phyloP scores from a whole-genome alignment of 148 eudicot species.

The Cornus florida region DNA sequence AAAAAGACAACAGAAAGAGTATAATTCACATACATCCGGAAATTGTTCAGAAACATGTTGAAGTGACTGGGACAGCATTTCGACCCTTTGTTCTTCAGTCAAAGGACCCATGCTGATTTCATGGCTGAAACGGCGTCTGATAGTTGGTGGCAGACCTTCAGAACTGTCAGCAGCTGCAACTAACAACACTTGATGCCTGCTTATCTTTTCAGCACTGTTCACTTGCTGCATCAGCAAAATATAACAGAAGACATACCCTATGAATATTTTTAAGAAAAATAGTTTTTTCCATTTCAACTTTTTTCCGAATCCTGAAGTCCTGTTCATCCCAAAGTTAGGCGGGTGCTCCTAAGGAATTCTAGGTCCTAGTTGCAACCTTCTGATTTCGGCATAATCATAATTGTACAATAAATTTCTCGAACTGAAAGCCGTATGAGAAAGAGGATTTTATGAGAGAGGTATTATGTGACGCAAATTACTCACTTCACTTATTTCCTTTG shows the following conservation, averaged over 20 bases:
- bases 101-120: conserved; percentile 81
- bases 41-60: conserved; percentile 52
- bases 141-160: conserved; percentile 84
- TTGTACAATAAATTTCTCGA: neutral
- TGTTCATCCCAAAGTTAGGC: neutral
- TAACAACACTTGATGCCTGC: conserved; percentile 55
- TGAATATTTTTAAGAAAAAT: neutral
- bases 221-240: conserved; percentile 38
- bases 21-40: conserved; percentile 55
- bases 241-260: conserved; percentile 2
- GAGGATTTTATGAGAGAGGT: neutral
- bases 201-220: conserved; percentile 37
- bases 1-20: neutral
- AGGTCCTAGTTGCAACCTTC: neutral
- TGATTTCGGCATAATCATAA: neutral
- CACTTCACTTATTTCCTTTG: neutral
- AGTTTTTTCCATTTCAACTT: neutral
- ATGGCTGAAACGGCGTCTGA: conserved; percentile 95
- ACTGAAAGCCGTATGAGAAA: neutral
- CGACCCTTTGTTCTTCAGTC: conserved; percentile 80
- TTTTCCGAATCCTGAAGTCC: neutral
- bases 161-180: conserved; percentile 80
- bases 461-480: too few species aligned
- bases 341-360: neutral
- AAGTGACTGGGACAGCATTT: conserved; percentile 68